Conservation (phyloP, 2,329 filamentous ascomycete species). For the Sphaceloma murrayae region DNA sequence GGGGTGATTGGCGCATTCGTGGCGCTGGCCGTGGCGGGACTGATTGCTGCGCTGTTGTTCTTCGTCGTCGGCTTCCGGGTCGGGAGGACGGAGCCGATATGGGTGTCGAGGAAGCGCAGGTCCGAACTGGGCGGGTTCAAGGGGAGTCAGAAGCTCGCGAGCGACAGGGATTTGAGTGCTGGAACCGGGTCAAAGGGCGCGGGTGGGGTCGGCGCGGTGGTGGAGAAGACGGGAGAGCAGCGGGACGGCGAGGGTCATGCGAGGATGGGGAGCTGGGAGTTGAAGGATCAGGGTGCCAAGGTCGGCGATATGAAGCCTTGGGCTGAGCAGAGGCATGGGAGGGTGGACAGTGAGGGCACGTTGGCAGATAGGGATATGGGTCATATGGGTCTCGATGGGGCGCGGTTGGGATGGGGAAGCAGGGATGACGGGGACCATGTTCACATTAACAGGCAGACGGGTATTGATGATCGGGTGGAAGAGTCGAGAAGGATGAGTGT, state of each 20-base stretch:
- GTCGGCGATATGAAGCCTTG: slow-evolving; percentile 17
- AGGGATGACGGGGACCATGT: slow-evolving; percentile 13
- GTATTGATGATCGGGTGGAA: neutral
- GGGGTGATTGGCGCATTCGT: slow-evolving; percentile 50
- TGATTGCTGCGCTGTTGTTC: slow-evolving; percentile 36
- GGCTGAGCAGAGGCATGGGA: slow-evolving; percentile 12
- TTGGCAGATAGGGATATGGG: slow-evolving; percentile 14
- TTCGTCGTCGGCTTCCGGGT: slow-evolving; percentile 39
- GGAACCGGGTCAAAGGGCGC: slow-evolving; percentile 31
- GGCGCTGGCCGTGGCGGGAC: slow-evolving; percentile 37
- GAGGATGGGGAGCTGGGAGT: slow-evolving; percentile 49
- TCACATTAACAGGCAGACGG: neutral
- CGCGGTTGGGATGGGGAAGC: slow-evolving; percentile 14
- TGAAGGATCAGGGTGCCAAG: slow-evolving; percentile 30
- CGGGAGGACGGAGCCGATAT: slow-evolving; percentile 28
- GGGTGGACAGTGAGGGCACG: slow-evolving; percentile 8
- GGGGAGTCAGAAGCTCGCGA: slow-evolving; percentile 44
- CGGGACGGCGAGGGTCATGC: slow-evolving; percentile 34
- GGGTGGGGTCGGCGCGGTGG: slow-evolving; percentile 27
- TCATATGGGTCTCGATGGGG: slow-evolving; percentile 8
- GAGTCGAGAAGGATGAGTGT: slow-evolving; percentile 5
- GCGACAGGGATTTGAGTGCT: slow-evolving; percentile 42
- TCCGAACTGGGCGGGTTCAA: slow-evolving; percentile 47
- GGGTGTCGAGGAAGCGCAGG: slow-evolving; percentile 23
- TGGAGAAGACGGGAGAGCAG: slow-evolving; percentile 25